Base-by-base conservation (phyloP, 2,329 filamentous ascomycete genomes). In the Fusarium keratoplasticum region DNA sequence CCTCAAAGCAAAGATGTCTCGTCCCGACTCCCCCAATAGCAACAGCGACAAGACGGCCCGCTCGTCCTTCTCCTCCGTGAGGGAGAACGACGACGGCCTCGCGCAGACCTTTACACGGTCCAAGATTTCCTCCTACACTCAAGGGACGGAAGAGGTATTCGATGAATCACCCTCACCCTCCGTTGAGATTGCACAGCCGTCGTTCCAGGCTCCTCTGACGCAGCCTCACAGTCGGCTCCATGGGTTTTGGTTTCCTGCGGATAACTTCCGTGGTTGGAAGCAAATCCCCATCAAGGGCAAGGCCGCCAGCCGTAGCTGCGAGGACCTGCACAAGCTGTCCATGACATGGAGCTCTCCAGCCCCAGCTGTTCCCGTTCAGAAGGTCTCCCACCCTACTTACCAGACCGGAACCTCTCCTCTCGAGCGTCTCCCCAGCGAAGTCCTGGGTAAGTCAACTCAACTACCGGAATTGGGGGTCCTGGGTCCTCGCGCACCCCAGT, bases 361-460 rank as follows among this genome's bases (percentile, higher is more conserved):
- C 16, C 70, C 80, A 75, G 73, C 79, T 69, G 74, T 79, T 69
- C 78, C 71, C 55, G n/a, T 22, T 11, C 55, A 81, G 71, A 82
- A 82, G 72, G 61, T 67, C 16, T 63, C 64, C 6, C 44, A 64
- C n/a, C 71, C 78, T 64, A 72, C 67, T 61, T 81, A 81, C 69
- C 75, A 81, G 25, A 82, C 86, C n/a, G 89, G 89, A 66, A 79
- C 84, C 25, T 85, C 92, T 25, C 85, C 87, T 29, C 83, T 95
- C 44, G 93, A 95, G 84, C 89, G 82, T 70, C 86, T 95, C 9
- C 93, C 93, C 0, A 86, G 88, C 61, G 93, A 95, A 83, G 85
- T 95, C 73, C 87, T 94, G 66, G 89, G 93, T 94, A 87, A 83
- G 91, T 78, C 58, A 44, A 67, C 11, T 42, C 63, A 44, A 67